Percentiles rank a stretch among this genome's conserved stretches.
phyloP scores from a whole-genome alignment of 2,329 filamentous ascomycete species.

The Pseudogymnoascus sp. region DNA sequence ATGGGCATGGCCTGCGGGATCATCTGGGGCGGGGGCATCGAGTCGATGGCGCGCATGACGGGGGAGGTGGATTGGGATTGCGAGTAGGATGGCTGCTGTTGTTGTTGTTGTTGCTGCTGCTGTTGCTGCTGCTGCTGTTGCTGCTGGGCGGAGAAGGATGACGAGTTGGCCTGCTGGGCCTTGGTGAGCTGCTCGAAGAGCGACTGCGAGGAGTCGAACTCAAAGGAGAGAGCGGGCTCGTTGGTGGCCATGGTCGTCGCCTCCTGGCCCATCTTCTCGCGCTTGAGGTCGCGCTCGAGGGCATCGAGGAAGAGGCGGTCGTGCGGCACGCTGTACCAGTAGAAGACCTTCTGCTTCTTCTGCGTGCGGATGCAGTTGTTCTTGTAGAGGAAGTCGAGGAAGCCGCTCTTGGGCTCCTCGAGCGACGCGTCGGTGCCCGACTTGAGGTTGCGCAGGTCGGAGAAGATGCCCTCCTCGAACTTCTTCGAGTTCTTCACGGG shows the following conservation, averaged over 20 bases:
- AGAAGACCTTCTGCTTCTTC: conserved; percentile 99
- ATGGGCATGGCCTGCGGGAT: conserved; percentile 51
- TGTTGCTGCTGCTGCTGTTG: conserved; percentile 41
- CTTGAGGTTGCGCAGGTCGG: conserved; percentile 94
- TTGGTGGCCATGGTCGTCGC: conserved; percentile 93
- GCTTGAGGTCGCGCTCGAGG: conserved; percentile 91
- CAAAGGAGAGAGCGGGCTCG: conserved; percentile 94
- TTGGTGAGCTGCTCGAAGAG: conserved; percentile 99
- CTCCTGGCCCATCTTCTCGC: conserved; percentile 99
- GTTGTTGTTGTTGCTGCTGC: conserved; percentile 29
- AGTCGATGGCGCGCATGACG: conserved; percentile 81
- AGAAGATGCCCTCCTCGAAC: conserved; percentile 99
- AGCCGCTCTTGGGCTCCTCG: conserved; percentile 96
- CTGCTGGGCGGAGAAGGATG: conserved; percentile 73
- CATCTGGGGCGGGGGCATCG: conserved; percentile 88
- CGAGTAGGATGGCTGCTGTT: conserved; percentile 35
- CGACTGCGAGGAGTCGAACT: conserved; percentile 98
- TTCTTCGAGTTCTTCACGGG: conserved; percentile 99
- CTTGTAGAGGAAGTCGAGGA: conserved; percentile 98
- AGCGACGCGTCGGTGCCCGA: conserved; percentile 96
- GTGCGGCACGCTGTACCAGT: conserved; percentile 99
- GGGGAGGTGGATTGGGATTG: conserved; percentile 81
- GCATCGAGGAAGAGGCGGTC: conserved; percentile 96
- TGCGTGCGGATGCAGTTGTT: conserved; percentile 99
- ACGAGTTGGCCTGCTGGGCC: conserved; percentile 96